These are phyloP conservation scores for Mimosa bimucronata DNA, from an alignment of 306 rosid genomes.

Conservation along the genomic window DNA sequence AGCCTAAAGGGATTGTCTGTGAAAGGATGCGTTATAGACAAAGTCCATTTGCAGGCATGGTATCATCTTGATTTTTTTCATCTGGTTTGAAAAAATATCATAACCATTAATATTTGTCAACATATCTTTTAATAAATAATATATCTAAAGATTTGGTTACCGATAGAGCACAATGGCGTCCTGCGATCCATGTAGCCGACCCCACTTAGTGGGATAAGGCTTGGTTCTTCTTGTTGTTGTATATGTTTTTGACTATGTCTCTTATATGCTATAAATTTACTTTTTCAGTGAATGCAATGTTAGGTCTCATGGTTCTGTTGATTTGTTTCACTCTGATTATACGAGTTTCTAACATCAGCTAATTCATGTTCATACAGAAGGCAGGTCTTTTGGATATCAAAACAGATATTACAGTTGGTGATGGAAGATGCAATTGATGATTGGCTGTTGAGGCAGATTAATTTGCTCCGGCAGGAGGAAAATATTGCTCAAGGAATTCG, in stretches of 20 bases:
- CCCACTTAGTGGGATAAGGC: too few relatives aligned
- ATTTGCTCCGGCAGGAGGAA: constrained; percentile 88
- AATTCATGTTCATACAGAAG: constrained; percentile 60
- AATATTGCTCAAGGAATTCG: constrained; percentile 82
- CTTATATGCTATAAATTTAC: constrained; percentile 12
- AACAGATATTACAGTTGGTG: constrained; percentile 87
- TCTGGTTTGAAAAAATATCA: background rate
- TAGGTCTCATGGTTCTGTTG: constrained; percentile 12
- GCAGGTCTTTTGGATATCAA: constrained; percentile 99
- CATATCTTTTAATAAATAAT: too few relatives aligned
- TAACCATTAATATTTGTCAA: too few relatives aligned
- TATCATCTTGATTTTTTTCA: background rate
- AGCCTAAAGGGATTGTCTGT: constrained; percentile 3
- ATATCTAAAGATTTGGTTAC: too few relatives aligned
- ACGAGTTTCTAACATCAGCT: constrained; percentile 34
- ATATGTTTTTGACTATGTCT: background rate
- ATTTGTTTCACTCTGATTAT: constrained; percentile 12
- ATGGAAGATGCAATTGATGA: constrained; percentile 99
- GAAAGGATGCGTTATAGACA: background rate
- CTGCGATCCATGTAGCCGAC: too few relatives aligned
- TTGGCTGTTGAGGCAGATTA: constrained; percentile 83
- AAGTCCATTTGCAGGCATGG: background rate
- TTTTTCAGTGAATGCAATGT: constrained; percentile 8
- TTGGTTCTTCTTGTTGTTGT: too few relatives aligned
- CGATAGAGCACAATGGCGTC: too few relatives aligned